Percentiles rank a stretch among this genome's conserved stretches.
These are phyloP conservation scores for Kockiozyma suomiensis DNA, from an alignment of 805 yeast species.

Conservation along the genomic window DNA sequence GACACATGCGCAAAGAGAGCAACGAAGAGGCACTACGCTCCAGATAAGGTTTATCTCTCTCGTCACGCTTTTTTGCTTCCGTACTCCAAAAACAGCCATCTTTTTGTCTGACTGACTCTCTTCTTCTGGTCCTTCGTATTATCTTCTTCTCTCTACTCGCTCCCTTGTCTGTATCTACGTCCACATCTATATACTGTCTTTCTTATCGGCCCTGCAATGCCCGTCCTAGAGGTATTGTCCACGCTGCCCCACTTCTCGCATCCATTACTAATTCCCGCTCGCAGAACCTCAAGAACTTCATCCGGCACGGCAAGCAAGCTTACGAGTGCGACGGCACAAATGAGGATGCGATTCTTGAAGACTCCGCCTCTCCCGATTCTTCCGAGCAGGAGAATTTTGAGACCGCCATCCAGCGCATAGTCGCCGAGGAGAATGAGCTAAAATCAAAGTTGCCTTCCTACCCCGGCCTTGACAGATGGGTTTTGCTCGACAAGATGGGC, in stretches of 20 bases:
- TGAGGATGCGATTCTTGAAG: constrained; percentile 4
- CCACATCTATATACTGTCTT: background rate
- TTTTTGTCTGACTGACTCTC: too few species aligned
- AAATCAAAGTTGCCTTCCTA: constrained; percentile 42
- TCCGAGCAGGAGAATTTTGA: constrained; percentile 40
- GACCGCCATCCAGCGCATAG: constrained; percentile 45
- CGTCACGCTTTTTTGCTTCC: background rate
- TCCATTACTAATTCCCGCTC: background rate
- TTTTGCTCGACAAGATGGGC: constrained; percentile 49
- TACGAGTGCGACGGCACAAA: constrained; percentile 35
- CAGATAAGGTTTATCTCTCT: background rate
- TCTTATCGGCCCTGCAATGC: constrained; percentile 5
- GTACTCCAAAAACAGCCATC: background rate
- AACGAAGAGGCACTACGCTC: too few species aligned
- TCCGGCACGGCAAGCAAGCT: constrained; percentile 67
- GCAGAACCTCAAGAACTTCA: constrained; percentile 59
- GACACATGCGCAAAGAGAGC: too few species aligned
- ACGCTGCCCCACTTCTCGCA: background rate
- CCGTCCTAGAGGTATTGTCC: constrained; percentile 21
- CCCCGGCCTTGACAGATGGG: constrained; percentile 46
- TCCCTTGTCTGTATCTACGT: background rate
- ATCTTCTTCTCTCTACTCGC: background rate
- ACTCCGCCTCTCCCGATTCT: constrained; percentile 11
- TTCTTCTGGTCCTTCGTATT: background rate
- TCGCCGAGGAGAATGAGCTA: constrained; percentile 46